These are phyloP conservation scores for Chlorella variabilis DNA, from an alignment of 163 green algal species.

Conservation along the genomic window DNA sequence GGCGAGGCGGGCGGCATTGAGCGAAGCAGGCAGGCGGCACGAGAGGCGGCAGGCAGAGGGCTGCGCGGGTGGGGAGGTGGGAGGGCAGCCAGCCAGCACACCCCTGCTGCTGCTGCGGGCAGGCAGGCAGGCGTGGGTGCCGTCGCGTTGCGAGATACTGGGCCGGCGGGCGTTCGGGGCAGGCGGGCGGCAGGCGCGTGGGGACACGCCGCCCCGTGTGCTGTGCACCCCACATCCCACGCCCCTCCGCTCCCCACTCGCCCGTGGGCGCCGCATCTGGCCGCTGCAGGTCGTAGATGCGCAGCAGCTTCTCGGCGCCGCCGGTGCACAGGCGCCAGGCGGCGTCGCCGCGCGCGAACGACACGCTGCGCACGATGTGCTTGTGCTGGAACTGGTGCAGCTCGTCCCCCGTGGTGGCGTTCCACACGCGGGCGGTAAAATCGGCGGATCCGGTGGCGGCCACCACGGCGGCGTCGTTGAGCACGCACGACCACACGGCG, in stretches of 20 bases:
- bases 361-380: slow-evolving; percentile 86
- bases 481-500: slow-evolving; percentile 91
- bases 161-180: no score
- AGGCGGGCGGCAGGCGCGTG: no score
- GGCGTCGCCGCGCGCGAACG: slow-evolving; percentile 59
- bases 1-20: slow-evolving; percentile 63
- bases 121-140: no score
- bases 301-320: slow-evolving; percentile 87
- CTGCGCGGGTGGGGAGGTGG: no score
- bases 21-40: background rate
- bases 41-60: background rate
- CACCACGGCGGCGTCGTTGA: slow-evolving; percentile 89
- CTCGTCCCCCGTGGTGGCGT: slow-evolving; percentile 93
- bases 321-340: slow-evolving; percentile 23
- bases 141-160: no score
- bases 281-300: slow-evolving; percentile 89
- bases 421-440: slow-evolving; percentile 96
- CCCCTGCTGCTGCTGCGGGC: no score
- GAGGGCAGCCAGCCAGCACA: no score
- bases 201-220: no score
- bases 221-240: no score
- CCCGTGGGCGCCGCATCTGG: slow-evolving; percentile 60
- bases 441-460: slow-evolving; percentile 94
- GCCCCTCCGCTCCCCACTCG: background rate
- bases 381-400: slow-evolving; percentile 82